Evolutionary conservation across 2,329 filamentous ascomycete genomes (phyloP).

Genomic region (Colletotrichum shisoi): DNA sequence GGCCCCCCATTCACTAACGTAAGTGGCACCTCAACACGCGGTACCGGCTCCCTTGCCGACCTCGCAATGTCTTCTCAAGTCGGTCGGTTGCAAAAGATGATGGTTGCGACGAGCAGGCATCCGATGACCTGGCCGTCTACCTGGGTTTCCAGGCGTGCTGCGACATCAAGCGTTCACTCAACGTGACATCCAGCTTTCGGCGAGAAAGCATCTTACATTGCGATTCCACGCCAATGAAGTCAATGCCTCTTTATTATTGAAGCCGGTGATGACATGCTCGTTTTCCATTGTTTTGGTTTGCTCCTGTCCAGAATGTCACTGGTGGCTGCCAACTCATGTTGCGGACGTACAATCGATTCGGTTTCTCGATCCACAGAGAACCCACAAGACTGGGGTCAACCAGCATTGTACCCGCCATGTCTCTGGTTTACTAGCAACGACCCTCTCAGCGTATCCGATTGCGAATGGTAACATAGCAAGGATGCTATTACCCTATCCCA

Average conservation of each 20-base stretch:
- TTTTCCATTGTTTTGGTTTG: not conserved
- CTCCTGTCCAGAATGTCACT: not conserved
- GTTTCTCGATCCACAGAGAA: not conserved
- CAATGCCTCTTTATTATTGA: not conserved
- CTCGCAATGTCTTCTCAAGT: not conserved
- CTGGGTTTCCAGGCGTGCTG: not conserved
- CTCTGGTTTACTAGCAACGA: not conserved
- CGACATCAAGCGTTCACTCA: not conserved
- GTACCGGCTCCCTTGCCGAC: not conserved
- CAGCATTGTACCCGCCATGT: constrained; percentile 1
- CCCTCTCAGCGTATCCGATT: constrained; percentile 23
- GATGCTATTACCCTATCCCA: constrained; percentile 12
- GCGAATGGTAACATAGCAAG: constrained; percentile 13
- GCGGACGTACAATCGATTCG: not conserved
- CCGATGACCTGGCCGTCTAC: not conserved
- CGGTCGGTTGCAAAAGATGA: not conserved
- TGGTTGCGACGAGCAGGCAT: not conserved
- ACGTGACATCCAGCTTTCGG: not conserved
- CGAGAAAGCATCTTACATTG: not conserved
- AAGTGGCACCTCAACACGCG: not conserved
- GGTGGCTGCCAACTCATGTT: not conserved
- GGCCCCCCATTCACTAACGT: not conserved
- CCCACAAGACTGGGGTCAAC: not conserved
- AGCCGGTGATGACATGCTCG: not conserved
- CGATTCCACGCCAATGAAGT: not conserved